Base-by-base conservation (phyloP, 306 rosid genomes). In the Fagus sylvatica region DNA sequence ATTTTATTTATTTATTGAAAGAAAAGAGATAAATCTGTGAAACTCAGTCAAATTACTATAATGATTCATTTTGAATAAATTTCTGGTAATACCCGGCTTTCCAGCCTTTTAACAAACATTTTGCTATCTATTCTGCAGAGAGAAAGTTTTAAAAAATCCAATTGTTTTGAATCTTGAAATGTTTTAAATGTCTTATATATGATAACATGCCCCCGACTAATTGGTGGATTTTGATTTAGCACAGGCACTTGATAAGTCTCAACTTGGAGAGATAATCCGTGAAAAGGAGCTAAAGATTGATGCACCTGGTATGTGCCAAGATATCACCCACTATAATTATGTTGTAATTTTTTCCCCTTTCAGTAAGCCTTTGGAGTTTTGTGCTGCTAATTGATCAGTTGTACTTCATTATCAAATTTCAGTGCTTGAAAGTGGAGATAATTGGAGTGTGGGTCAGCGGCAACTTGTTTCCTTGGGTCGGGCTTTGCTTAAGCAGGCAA, bases 371-470 rank as follows among this genome's bases (percentile, higher is more conserved):
- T 28, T 41, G 34, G 3, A 49, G 64, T 69, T 46, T 41, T 51
- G 39, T 66, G 74, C 55, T 36, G 79, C 66, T 71, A 22, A 62
- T 22, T 65, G 28, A 6, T 55, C 34, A 10, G 73, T 78, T 53
- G 72, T 16, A 75, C 77, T 65, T 33, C 59, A 28, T 57, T 62
- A 66, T 73, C 76, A 43, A 82, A 81, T 69, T 80, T 74, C 94
- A 96, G 99, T 96, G 79, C 84, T 93, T n/a, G 99, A 96, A 85
- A 95, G 91, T 95, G 99, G 99, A 79, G 99, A 95, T 79, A 95
- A 95, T 69, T 95, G 99, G 99, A 95, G 99, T 75, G 98, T 93
- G 69, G 99, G 99, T 51, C 99, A 95, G 85, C 87, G 99, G 61
- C 99, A 95, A 80, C 99, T 95, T 64, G 97, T 95, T 74, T 85